Base-by-base conservation (phyloP, 164 flowering plant genomes). In the Magnolia changhungtana region DNA sequence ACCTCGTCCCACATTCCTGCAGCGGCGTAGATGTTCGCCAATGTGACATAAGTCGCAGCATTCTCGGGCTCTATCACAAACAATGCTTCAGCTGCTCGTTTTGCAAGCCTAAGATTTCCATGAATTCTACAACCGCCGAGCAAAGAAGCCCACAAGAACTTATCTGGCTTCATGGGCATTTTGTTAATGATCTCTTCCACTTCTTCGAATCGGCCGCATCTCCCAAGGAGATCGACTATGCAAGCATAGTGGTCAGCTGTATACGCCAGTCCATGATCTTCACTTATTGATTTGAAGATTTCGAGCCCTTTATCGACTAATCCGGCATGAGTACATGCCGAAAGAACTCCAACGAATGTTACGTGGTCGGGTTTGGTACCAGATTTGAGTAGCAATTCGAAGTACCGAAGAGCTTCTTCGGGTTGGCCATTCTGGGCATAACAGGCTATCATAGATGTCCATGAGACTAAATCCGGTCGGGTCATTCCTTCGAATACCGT, bases 1-100 rank as follows among this genome's bases (percentile, higher is more conserved):
- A 74, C 85, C 74, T 83, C 85, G 11, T 76, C 76, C 83, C 85
- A 83, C 83, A 81, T 74, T 37, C 83, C 85, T 50, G 80, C 81
- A 45, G 77, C 20, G 21, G 85, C 85, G 78, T 80, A 80, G 18
- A 83, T 80, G 50, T 83, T 83, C 7, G 78, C 85, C 72, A 83
- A 51, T 13, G 85, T 80, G 27, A 83, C 83, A 72, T 78, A 83
- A n/a, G 83, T 83, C 11, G 81, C 85, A 2, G 83, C 78, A 80
- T 83, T 83, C 68, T 81, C 80, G 27, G 83, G 83, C 68, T 83
- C 85, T 63, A 83, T 77, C 69, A 79, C 77, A 61, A 79, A 81
- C 27, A 83, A 75, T 13, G 80, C 82, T 69, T 79, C 82, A 16
- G 83, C 82, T 37, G 85, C 83, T 68, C 77, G 74, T 77, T 79